Percentiles rank a stretch among this genome's conserved stretches.
These are phyloP conservation scores for Amphirosellinia nigrospora DNA, from an alignment of 495 filamentous ascomycete genomes.

Conservation along the genomic window DNA sequence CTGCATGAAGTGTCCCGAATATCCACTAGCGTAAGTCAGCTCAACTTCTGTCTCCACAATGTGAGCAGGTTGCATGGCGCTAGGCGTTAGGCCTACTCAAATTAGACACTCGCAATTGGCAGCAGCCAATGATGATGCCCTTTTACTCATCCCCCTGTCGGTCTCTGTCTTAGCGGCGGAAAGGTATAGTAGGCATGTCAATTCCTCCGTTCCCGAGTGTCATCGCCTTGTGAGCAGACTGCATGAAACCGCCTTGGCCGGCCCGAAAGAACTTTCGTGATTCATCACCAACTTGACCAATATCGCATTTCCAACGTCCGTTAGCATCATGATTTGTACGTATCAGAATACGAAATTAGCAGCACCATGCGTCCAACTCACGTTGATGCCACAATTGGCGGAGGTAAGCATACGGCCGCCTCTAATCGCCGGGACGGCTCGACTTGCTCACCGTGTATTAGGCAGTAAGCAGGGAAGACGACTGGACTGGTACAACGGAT, in stretches of 20 bases:
- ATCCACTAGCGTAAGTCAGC: conserved; percentile 1
- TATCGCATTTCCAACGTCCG: conserved; percentile 32
- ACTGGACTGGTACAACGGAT: conserved; percentile 52
- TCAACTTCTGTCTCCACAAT: conserved; percentile 13
- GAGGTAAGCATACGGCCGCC: conserved; percentile 41
- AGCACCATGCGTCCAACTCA: conserved; percentile 43
- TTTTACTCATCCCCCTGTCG: too few species aligned
- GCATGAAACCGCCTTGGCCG: conserved; percentile 39
- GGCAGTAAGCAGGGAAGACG: conserved; percentile 46
- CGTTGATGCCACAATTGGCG: conserved; percentile 48
- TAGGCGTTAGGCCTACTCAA: conserved; percentile 38
- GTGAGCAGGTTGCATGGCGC: conserved; percentile 50
- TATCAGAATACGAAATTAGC: conserved; percentile 40
- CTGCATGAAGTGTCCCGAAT: conserved; percentile 36
- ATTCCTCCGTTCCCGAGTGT: conserved; percentile 36
- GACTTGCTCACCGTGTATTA: conserved; percentile 38
- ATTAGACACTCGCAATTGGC: not conserved
- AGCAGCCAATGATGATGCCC: not conserved
- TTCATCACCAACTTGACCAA: conserved; percentile 25
- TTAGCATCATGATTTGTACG: conserved; percentile 42
- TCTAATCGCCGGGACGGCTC: conserved; percentile 31
- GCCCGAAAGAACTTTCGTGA: conserved; percentile 27
- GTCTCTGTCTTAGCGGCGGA: not conserved
- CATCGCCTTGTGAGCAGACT: conserved; percentile 43
- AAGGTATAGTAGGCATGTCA: conserved; percentile 24